Percentiles rank a stretch among this genome's conserved stretches.
Evolutionary conservation across 768 basidiomycete genomes (phyloP).

Genomic region (Mycena epipterygia): DNA sequence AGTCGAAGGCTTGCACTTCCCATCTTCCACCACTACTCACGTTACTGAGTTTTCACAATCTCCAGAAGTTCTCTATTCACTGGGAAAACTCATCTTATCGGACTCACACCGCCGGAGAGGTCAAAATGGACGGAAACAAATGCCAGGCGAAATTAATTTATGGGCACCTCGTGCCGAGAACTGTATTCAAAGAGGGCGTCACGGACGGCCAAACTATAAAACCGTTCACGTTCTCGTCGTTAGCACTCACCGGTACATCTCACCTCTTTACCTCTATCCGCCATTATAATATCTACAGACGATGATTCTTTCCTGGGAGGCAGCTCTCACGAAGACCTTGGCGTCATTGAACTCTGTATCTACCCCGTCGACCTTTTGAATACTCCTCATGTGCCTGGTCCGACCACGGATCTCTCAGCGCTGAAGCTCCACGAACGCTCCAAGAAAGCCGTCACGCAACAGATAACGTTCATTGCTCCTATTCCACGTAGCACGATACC

Average conservation of each 20-base stretch:
- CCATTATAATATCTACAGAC: conserved; percentile 20
- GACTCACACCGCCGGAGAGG: background rate
- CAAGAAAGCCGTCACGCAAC: conserved; percentile 34
- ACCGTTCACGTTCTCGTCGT: conserved; percentile 36
- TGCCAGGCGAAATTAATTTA: background rate
- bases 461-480: conserved; percentile 10
- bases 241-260: conserved; percentile 36
- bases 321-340: background rate
- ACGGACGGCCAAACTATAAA: conserved; percentile 13
- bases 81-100: conserved; percentile 21
- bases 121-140: conserved; percentile 30
- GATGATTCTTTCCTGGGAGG: conserved; percentile 36
- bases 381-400: fast-evolving
- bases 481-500: too few species aligned
- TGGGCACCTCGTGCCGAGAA: background rate
- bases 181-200: background rate
- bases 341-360: background rate
- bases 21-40: background rate
- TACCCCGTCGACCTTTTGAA: background rate
- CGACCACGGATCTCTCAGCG: conserved; percentile 45
- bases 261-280: background rate
- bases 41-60: background rate
- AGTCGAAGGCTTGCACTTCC: too few species aligned
- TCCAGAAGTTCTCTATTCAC: conserved; percentile 36
- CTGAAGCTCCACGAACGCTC: conserved; percentile 23